phyloP scores from a whole-genome alignment of 2,329 filamentous ascomycete genomes.

The Ascochyta lentis region DNA sequence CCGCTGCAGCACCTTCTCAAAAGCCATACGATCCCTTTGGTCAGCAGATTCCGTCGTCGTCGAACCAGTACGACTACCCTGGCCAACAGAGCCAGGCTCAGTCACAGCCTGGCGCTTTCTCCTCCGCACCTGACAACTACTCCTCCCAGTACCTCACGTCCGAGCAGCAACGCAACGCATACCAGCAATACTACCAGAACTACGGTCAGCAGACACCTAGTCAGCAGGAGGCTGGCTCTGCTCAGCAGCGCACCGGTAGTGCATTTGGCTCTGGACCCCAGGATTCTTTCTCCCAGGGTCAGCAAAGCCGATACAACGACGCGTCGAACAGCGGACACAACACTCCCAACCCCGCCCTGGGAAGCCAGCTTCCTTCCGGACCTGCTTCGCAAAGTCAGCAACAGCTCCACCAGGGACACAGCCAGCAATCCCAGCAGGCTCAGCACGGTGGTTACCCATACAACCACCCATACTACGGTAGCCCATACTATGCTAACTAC shows the following conservation, averaged over 20 bases:
- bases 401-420: constrained; percentile 58
- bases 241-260: constrained; percentile 78
- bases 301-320: constrained; percentile 77
- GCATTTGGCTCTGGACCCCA: constrained; percentile 71
- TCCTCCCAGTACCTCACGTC: constrained; percentile 81
- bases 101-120: constrained; percentile 70
- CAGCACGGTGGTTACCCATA: constrained; percentile 52
- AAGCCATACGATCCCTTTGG: constrained; percentile 89
- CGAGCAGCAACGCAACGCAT: constrained; percentile 75
- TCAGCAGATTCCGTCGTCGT: constrained; percentile 68
- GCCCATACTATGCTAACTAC: constrained; percentile 68
- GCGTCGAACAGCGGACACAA: constrained; percentile 86
- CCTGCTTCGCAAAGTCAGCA: constrained; percentile 51
- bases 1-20: constrained; percentile 67
- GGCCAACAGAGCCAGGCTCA: constrained; percentile 62
- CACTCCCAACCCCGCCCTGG: constrained; percentile 80
- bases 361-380: constrained; percentile 59
- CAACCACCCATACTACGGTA: constrained; percentile 67
- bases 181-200: constrained; percentile 69
- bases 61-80: constrained; percentile 56
- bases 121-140: constrained; percentile 79
- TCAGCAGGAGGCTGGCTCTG: constrained; percentile 72
- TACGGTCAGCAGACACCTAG: constrained; percentile 62
- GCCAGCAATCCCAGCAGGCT: constrained; percentile 53
- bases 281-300: constrained; percentile 69